Evolutionary conservation across 352 stramenopile species (phyloP), one percentile per base, ranked within the genome.

Genomic region (Pythium diclinum): DNA sequence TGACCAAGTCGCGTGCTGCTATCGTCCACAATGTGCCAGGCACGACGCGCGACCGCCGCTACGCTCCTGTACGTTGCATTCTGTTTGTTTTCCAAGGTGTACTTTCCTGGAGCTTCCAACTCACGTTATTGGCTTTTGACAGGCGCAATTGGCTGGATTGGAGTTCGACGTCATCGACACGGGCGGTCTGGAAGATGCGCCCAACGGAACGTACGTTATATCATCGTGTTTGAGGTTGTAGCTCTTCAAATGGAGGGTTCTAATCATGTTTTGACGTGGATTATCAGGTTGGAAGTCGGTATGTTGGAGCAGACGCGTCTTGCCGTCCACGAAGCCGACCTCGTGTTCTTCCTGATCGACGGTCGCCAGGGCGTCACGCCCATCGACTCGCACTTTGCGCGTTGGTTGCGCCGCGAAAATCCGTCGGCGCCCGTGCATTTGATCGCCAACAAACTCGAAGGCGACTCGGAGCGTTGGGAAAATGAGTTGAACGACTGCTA

Each of bases 161-260:
- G 78, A 89, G n/a, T 78, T 94, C 59, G 83, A 94, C 48, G 83
- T 94, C 59, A 87, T 92, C 33, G 85, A 94, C 74, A 94, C 85
- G 34, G 85, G 85, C 32, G 85, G 85, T 40, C 76, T 94, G 3
- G 85, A 86, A 63, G 85, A 94, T 32, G 77, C 83, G 25, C 83
- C 83, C 4, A 76, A 69, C 0, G 83, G 85, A 56, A 73, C 73
- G 61, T 85, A 75, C 40, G 68, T 71, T 25, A 17, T 16, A 42
- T n/a, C 21, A 21, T 33, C 52, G 3, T 33, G 1, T 33, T n/a
- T 8, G 14, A 8, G 28, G 34, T 36, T 32, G 33, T 25, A 28
- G 9, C 21, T 47, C 14, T 19, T 8, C 8, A 33, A 32, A 16
- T 19, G 44, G 44, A 30, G 2, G 11, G 14, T 14, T 25, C 53